Evolutionary conservation across 768 basidiomycete species (phyloP).

Genomic region (Amanita exitialis): DNA sequence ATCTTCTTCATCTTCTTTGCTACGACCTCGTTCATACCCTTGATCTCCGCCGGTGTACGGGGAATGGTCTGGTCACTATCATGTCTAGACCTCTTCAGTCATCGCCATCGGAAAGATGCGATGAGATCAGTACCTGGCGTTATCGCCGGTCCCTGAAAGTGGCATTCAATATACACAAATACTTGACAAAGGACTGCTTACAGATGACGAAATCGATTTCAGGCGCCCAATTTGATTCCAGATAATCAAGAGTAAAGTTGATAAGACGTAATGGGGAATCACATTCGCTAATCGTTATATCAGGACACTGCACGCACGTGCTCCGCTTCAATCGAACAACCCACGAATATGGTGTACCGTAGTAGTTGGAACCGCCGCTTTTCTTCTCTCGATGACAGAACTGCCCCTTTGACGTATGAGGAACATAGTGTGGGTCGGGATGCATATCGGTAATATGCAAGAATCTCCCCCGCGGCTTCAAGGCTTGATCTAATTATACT

Average conservation of each 20-base stretch:
- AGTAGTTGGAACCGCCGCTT: constrained; percentile 48
- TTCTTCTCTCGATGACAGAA: constrained; percentile 62
- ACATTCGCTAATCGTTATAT: constrained; percentile 43
- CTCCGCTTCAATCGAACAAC: constrained; percentile 15
- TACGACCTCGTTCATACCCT: constrained; percentile 58
- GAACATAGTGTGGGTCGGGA: constrained; percentile 60
- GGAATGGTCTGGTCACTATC: constrained; percentile 80
- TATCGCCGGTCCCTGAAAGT: constrained; percentile 64
- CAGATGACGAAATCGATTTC: constrained; percentile 90
- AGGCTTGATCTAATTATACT: constrained; percentile 27
- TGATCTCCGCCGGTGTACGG: constrained; percentile 74
- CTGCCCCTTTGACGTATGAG: constrained; percentile 40
- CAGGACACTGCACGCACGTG: neutral
- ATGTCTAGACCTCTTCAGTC: constrained; percentile 37
- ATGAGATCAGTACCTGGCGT: constrained; percentile 38
- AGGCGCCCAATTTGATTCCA: constrained; percentile 70
- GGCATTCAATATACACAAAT: constrained; percentile 1
- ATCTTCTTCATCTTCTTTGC: constrained; percentile 60
- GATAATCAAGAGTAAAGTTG: constrained; percentile 72
- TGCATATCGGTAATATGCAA: constrained; percentile 81
- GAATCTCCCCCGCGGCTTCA: constrained; percentile 49
- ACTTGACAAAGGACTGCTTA: constrained; percentile 21
- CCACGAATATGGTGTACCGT: constrained; percentile 61
- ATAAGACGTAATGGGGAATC: constrained; percentile 76
- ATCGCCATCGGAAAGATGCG: neutral